These are phyloP conservation scores for Megacollybia marginata DNA, from an alignment of 768 basidiomycete genomes.

Conservation along the genomic window DNA sequence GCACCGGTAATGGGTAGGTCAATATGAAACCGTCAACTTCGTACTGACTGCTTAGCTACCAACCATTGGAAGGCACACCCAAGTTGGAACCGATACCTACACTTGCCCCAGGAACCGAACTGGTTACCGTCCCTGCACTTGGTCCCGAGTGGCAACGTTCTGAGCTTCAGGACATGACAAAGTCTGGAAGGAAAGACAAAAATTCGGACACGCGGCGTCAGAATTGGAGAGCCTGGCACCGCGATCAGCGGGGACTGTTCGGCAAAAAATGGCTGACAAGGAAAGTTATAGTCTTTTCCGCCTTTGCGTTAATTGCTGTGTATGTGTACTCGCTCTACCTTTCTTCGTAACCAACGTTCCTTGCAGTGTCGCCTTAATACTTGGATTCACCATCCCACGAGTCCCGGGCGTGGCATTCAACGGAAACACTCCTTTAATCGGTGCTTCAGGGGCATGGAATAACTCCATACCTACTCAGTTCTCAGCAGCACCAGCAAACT, in stretches of 20 bases:
- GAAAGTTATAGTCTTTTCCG: conserved; percentile 58
- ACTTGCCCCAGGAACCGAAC: conserved; percentile 53
- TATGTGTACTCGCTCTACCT: conserved; percentile 1
- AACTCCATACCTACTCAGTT: conserved; percentile 54
- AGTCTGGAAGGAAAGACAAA: conserved; percentile 57
- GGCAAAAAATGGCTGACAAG: conserved; percentile 68
- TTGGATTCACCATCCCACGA: conserved; percentile 79
- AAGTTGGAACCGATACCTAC: conserved; percentile 25
- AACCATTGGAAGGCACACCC: conserved; percentile 29
- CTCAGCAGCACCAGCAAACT: conserved; percentile 76
- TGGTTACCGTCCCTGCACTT: conserved; percentile 87
- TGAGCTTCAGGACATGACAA: conserved; percentile 75
- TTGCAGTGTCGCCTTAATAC: conserved; percentile 48
- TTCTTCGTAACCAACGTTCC: conserved; percentile 2
- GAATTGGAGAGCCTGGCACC: conserved; percentile 70
- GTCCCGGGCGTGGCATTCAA: conserved; percentile 70
- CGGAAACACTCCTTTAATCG: conserved; percentile 42
- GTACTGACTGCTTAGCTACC: conserved; percentile 28
- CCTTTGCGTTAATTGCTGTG: conserved; percentile 49
- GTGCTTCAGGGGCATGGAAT: conserved; percentile 54
- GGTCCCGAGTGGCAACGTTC: conserved; percentile 84
- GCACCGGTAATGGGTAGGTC: conserved; percentile 34
- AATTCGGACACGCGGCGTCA: conserved; percentile 44
- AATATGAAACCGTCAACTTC: neutral
- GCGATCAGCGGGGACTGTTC: conserved; percentile 74